Conservation (phyloP, 352 stramenopile genomes). For the Pythium aristosporum region DNA sequence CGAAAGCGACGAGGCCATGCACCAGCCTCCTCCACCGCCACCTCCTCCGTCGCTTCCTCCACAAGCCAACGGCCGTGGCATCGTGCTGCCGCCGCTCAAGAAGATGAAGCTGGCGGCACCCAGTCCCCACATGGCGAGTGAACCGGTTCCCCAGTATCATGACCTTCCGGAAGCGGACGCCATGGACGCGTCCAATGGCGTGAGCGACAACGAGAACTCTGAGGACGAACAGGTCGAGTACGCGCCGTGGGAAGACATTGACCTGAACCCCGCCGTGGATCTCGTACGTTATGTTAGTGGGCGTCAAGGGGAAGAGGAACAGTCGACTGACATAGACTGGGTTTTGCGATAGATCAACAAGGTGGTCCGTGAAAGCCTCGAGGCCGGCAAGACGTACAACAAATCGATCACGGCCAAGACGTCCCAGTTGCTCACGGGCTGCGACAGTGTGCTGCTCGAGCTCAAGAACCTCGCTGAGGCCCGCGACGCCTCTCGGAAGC, state of each 20-base stretch:
- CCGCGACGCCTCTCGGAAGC: constrained; percentile 50
- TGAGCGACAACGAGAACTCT: constrained; percentile 81
- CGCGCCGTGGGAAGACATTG: constrained; percentile 74
- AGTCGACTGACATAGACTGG: not conserved
- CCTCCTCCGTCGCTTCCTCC: not conserved
- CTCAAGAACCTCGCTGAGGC: constrained; percentile 68
- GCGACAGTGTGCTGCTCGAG: constrained; percentile 70
- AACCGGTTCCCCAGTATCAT: not conserved
- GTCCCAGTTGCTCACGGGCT: constrained; percentile 73
- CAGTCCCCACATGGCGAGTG: too few relatives aligned
- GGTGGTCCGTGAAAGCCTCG: constrained; percentile 64
- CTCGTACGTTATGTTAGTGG: constrained; percentile 37
- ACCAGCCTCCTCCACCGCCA: not conserved
- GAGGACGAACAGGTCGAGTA: constrained; percentile 82
- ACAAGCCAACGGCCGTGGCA: not conserved
- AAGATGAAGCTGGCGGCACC: constrained; percentile 14
- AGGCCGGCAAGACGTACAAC: constrained; percentile 85
- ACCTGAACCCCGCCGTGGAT: constrained; percentile 81
- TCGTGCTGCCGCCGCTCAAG: constrained; percentile 16
- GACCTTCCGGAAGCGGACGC: constrained; percentile 5
- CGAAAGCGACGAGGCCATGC: not conserved
- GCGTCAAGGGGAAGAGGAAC: too few relatives aligned
- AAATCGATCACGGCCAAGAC: constrained; percentile 84
- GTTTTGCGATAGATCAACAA: constrained; percentile 41
- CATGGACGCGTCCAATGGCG: constrained; percentile 35